phyloP scores from a whole-genome alignment of 148 eudicot species.

The Arbutus unedo region DNA sequence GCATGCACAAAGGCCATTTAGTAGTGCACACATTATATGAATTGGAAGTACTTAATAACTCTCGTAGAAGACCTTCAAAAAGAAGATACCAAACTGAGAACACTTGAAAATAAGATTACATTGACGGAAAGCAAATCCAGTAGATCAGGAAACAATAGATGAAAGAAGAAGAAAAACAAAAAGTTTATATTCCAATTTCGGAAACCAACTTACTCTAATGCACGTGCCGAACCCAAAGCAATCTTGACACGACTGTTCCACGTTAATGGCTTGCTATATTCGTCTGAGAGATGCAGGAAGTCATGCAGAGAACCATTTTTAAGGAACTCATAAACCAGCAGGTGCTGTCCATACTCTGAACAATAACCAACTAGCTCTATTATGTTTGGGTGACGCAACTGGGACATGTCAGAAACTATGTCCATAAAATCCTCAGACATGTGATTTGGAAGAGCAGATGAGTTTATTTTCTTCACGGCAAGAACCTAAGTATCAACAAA shows the following conservation, averaged over 20 bases:
- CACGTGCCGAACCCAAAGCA: slow-evolving; percentile 97
- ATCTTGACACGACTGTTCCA: slow-evolving; percentile 97
- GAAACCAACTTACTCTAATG: slow-evolving; percentile 78
- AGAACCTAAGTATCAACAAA: slow-evolving; percentile 50
- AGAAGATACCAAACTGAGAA: neutral
- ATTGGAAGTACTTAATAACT: neutral
- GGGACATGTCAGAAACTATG: slow-evolving; percentile 67
- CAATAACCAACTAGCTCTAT: slow-evolving; percentile 89
- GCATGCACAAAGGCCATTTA: neutral
- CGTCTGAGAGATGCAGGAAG: slow-evolving; percentile 78
- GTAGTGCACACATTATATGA: neutral
- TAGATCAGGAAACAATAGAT: neutral
- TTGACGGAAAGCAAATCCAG: neutral
- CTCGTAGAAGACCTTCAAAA: neutral
- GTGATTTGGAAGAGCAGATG: slow-evolving; percentile 52
- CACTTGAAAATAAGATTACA: neutral
- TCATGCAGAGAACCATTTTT: slow-evolving; percentile 83
- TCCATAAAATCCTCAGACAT: slow-evolving; percentile 65
- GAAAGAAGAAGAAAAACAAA: neutral
- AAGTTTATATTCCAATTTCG: neutral
- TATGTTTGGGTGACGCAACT: slow-evolving; percentile 76
- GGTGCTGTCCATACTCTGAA: slow-evolving; percentile 87
- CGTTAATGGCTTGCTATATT: slow-evolving; percentile 70
- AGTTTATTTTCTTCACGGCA: slow-evolving; percentile 89
- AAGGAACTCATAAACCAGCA: slow-evolving; percentile 79